Conservation (phyloP, 23 red algal genomes). For the Gracilaria gracilis region DNA sequence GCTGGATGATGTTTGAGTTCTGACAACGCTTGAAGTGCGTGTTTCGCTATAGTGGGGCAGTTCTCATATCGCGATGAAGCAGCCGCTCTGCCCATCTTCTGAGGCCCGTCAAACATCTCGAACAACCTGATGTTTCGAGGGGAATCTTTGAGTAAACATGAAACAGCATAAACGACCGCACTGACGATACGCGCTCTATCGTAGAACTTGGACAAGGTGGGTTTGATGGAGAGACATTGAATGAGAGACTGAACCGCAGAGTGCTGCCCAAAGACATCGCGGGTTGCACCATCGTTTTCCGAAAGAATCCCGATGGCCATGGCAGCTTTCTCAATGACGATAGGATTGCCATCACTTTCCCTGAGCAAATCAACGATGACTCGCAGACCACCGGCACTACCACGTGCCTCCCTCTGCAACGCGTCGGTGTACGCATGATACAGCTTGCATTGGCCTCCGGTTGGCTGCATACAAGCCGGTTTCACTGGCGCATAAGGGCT, state of each 20-base stretch:
- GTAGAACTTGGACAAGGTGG: constrained; percentile 35
- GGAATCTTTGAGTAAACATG: constrained; percentile 57
- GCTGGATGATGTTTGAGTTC: constrained; percentile 66
- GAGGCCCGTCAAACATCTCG: constrained; percentile 75
- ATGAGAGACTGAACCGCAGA: constrained; percentile 69
- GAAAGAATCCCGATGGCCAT: constrained; percentile 58
- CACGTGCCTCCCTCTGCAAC: constrained; percentile 45
- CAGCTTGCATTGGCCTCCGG: constrained; percentile 13
- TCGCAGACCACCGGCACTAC: constrained; percentile 48
- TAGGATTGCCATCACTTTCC: constrained; percentile 70
- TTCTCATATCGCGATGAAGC: constrained; percentile 72
- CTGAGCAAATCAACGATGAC: constrained; percentile 62
- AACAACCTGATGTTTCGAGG: constrained; percentile 64
- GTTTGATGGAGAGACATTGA: constrained; percentile 59
- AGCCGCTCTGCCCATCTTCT: constrained; percentile 72
- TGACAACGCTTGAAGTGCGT: constrained; percentile 54
- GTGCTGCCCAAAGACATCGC: constrained; percentile 65
- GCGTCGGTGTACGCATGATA: constrained; percentile 69
- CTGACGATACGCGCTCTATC: constrained; percentile 51
- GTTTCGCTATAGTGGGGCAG: constrained; percentile 49
- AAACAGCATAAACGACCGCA: constrained; percentile 36
- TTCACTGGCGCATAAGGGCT: constrained; percentile 1
- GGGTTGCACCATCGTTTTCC: constrained; percentile 57
- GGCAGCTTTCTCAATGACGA: constrained; percentile 73
- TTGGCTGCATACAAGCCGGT: not conserved